Evolutionary conservation across 176 grass and related monocot species (phyloP).

Genomic region (Leersia perrieri): DNA sequence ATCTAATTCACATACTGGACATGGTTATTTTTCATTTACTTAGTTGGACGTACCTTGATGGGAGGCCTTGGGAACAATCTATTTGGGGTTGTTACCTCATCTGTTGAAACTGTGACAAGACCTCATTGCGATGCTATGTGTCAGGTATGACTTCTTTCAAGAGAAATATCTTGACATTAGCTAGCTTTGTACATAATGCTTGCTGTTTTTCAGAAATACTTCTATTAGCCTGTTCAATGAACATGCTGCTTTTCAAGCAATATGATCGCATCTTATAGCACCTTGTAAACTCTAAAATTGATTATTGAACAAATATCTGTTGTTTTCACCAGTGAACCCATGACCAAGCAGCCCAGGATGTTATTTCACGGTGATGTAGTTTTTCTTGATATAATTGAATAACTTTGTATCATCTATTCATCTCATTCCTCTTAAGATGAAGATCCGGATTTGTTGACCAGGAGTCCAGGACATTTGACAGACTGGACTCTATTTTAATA

Average conservation of each 20-base stretch:
- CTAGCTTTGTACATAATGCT: too few species aligned
- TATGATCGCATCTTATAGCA: background rate
- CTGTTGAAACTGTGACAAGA: conserved; percentile 21
- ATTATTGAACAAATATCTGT: background rate
- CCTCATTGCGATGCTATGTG: conserved; percentile 40
- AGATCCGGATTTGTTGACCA: background rate
- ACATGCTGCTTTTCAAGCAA: too few species aligned
- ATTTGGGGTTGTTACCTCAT: conserved; percentile 30
- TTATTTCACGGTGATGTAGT: background rate
- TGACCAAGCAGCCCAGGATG: background rate
- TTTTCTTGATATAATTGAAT: too few species aligned
- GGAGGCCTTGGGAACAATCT: conserved; percentile 52
- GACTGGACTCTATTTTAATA: background rate
- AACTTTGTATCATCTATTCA: background rate
- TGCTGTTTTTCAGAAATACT: too few species aligned
- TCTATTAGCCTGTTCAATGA: too few species aligned
- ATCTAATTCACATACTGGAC: conserved; percentile 1
- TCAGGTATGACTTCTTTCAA: conserved; percentile 45
- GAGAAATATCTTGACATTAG: background rate
- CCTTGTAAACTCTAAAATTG: background rate
- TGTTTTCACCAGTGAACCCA: background rate
- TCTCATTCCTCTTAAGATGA: too few species aligned
- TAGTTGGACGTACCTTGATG: conserved; percentile 59
- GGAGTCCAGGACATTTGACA: background rate
- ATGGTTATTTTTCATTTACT: conserved; percentile 19